These are phyloP conservation scores for Arabidopsis suecica DNA, from an alignment of 345 rosid species.

Conservation along the genomic window DNA sequence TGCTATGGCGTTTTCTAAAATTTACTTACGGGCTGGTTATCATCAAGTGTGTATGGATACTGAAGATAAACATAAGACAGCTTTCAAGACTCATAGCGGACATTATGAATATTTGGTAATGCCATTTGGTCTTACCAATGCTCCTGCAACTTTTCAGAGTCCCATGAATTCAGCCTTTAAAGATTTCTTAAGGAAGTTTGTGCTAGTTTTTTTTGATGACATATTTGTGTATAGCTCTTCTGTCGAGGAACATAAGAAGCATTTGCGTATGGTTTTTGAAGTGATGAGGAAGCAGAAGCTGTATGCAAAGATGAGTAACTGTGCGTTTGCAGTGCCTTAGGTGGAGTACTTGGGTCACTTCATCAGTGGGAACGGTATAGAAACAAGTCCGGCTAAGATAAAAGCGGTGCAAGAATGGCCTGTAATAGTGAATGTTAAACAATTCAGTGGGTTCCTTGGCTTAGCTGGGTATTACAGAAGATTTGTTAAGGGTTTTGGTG, in stretches of 20 bases:
- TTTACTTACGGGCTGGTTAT: neutral
- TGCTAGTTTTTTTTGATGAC: neutral
- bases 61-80: fast-evolving
- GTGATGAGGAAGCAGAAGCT: neutral
- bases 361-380: neutral
- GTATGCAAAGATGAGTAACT: neutral
- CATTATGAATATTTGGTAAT: neutral
- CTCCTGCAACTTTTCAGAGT: fast-evolving
- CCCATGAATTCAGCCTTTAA: fast-evolving
- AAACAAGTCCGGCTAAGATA: fast-evolving
- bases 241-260: too few relatives aligned
- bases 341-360: neutral
- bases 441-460: neutral
- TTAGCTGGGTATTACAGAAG: neutral
- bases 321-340: fast-evolving
- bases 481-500: neutral
- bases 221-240: fast-evolving
- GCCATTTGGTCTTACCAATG: neutral
- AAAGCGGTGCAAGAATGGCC: fast-evolving
- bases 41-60: neutral
- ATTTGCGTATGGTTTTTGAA: too few relatives aligned
- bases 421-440: fast-evolving
- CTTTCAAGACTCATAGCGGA: neutral
- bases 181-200: fast-evolving
- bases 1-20: fast-evolving